Conservation (phyloP, 2,329 filamentous ascomycete species). For the Nigrospora osmanthi region DNA sequence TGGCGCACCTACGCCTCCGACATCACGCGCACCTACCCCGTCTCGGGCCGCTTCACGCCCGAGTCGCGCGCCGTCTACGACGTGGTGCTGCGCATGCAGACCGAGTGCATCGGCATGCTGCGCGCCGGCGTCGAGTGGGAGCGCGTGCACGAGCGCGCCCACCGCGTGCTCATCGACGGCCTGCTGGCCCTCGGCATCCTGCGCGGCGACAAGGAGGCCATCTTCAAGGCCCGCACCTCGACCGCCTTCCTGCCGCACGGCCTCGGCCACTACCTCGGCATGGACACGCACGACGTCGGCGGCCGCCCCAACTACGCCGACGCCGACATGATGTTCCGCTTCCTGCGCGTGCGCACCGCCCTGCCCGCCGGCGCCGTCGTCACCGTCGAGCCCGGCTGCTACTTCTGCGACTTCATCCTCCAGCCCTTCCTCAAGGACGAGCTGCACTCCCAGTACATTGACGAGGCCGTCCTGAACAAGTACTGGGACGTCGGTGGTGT, state of each 20-base stretch:
- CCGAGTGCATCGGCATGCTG: slow-evolving; percentile 64
- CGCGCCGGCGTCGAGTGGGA: slow-evolving; percentile 74
- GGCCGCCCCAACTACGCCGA: slow-evolving; percentile 74
- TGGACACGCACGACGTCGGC: slow-evolving; percentile 87
- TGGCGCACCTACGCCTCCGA: slow-evolving; percentile 66
- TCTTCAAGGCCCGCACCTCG: slow-evolving; percentile 72
- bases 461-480: slow-evolving; percentile 60
- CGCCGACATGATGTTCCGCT: slow-evolving; percentile 76
- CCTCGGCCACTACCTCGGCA: slow-evolving; percentile 81
- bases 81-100: slow-evolving; percentile 82
- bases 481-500: slow-evolving; percentile 82
- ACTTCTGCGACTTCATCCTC: slow-evolving; percentile 88
- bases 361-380: slow-evolving; percentile 77
- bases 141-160: slow-evolving; percentile 71
- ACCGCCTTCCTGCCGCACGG: slow-evolving; percentile 90
- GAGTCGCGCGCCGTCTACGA: slow-evolving; percentile 72
- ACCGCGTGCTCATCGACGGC: slow-evolving; percentile 75
- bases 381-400: slow-evolving; percentile 91
- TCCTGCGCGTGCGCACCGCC: slow-evolving; percentile 69
- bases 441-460: slow-evolving; percentile 68
- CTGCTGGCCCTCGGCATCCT: slow-evolving; percentile 71
- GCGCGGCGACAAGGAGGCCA: slow-evolving; percentile 58
- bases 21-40: slow-evolving; percentile 79
- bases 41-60: slow-evolving; percentile 61
- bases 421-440: slow-evolving; percentile 69